Conservation (phyloP, 768 basidiomycete genomes). For the Tylopilus sp. region DNA sequence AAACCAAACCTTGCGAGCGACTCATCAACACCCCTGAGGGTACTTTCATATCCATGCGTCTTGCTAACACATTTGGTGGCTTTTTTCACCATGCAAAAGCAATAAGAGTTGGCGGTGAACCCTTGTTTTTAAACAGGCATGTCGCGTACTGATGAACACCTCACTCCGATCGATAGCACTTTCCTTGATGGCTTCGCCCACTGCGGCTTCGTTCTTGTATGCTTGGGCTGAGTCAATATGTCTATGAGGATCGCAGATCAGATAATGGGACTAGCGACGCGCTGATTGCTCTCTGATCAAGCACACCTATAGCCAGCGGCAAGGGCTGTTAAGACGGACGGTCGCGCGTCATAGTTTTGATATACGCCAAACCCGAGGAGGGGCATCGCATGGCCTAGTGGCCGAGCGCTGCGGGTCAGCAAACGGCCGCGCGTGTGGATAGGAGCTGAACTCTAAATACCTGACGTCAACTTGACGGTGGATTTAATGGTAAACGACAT, state of each 20-base stretch:
- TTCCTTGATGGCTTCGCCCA: conserved; percentile 56
- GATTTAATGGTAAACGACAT: conserved; percentile 33
- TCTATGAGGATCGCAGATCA: conserved; percentile 32
- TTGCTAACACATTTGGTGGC: conserved; percentile 63
- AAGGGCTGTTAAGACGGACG: conserved; percentile 60
- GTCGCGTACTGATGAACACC: conserved; percentile 63
- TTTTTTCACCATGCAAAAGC: conserved; percentile 22
- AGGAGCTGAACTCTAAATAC: conserved; percentile 22
- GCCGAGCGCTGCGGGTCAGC: neutral
- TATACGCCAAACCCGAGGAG: conserved; percentile 70
- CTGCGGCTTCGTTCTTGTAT: conserved; percentile 63
- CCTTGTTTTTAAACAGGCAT: neutral
- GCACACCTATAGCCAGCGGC: conserved; percentile 59
- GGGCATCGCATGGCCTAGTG: conserved; percentile 55
- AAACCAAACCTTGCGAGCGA: conserved; percentile 59
- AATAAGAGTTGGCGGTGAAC: conserved; percentile 2
- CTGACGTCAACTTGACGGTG: conserved; percentile 34
- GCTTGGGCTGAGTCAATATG: conserved; percentile 73
- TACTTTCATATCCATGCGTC: conserved; percentile 60
- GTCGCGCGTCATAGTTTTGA: conserved; percentile 54
- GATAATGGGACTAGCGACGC: neutral
- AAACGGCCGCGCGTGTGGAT: neutral
- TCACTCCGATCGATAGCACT: conserved; percentile 55
- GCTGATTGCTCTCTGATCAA: neutral
- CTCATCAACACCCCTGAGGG: conserved; percentile 53